phyloP scores from a whole-genome alignment of 805 yeast species.

The Kregervanrija pseudodelftensis region DNA sequence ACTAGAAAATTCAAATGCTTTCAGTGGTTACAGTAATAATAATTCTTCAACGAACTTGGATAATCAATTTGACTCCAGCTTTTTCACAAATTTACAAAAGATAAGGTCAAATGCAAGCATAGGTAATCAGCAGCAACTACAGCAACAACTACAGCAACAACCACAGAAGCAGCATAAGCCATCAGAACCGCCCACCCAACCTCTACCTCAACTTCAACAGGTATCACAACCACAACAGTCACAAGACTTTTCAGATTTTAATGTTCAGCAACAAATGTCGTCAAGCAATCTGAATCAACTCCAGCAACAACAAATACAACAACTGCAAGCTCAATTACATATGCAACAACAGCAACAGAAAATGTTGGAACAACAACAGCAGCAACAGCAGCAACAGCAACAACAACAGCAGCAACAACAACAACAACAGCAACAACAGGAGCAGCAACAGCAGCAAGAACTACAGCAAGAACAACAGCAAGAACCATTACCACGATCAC shows the following conservation, averaged over 20 bases:
- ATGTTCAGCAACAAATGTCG: conserved; percentile 5
- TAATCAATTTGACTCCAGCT: neutral
- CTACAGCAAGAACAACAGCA: conserved; percentile 1
- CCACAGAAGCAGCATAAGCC: neutral
- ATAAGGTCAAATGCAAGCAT: too few relatives aligned
- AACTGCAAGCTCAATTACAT: conserved; percentile 7
- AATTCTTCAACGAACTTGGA: conserved; percentile 14
- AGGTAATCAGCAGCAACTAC: conserved; percentile 1
- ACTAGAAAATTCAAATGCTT: conserved; percentile 21
- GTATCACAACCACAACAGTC: too few relatives aligned
- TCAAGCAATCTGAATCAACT: conserved; percentile 10
- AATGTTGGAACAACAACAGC: conserved; percentile 1
- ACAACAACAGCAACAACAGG: conserved; percentile 5
- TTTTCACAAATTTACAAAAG: too few relatives aligned
- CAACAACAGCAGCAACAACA: conserved; percentile 7
- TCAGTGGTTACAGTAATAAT: conserved; percentile 11
- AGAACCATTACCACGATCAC: conserved; percentile 2
- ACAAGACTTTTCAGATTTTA: too few relatives aligned
- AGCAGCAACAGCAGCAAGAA: conserved; percentile 1
- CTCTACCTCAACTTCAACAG: too few relatives aligned
- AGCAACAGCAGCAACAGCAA: conserved; percentile 2
- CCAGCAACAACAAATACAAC: conserved; percentile 7
- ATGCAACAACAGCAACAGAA: conserved; percentile 1
- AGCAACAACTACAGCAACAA: too few relatives aligned
- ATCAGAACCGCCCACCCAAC: neutral